Evolutionary conservation across 78 protist species (phyloP), one percentile per base, ranked within the genome.

Genomic region (Dictyostelium capitatum): DNA sequence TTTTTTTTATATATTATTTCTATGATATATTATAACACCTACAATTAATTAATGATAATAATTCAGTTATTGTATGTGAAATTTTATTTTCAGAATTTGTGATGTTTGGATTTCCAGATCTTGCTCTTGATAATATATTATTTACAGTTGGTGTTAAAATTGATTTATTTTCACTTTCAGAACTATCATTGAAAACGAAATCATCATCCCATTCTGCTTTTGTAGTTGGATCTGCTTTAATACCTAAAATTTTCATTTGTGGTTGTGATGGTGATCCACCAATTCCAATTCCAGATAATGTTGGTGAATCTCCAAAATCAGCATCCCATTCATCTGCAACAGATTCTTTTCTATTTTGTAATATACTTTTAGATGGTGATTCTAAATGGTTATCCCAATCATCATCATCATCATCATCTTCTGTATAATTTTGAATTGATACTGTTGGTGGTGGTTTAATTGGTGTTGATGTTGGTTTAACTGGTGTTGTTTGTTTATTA

Each of bases 181-280:
- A 87, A 37, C 74, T 87, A 64, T 87, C 93, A 47, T 87, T 83
- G n/a, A 91, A 91, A 59, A 83, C 62, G 46, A 91, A 91, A 74
- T 91, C 95, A 28, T 91, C 95, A 57, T 91, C 95, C 95, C 95
- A 91, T 19, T 80, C 90, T 5, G 83, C 54, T 50, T 91, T 91
- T 14, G 46, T 30, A 3, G 65, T 82, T 37, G 95, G 95, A 82
- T 91, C 95, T 1, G 95, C 95, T 59, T 73, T 69, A 12, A 91
- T 91, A 81, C 95, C 95, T 59, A 87, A 65, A 77, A 87, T 87
- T 57, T 87, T 87, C 84, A 87, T 77, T 59, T 84, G 91, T 69
- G 91, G 75, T 41, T 47, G 48, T 15, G 28, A 17, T 37, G 90
- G 78, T 53, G 79, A 43, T 14, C 57, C 48, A n/a, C 43, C 43